Percentiles rank a stretch among this genome's conserved stretches.
These are phyloP conservation scores for Colletotrichum ledebouriae DNA, from an alignment of 2,329 filamentous ascomycete species.

Conservation along the genomic window DNA sequence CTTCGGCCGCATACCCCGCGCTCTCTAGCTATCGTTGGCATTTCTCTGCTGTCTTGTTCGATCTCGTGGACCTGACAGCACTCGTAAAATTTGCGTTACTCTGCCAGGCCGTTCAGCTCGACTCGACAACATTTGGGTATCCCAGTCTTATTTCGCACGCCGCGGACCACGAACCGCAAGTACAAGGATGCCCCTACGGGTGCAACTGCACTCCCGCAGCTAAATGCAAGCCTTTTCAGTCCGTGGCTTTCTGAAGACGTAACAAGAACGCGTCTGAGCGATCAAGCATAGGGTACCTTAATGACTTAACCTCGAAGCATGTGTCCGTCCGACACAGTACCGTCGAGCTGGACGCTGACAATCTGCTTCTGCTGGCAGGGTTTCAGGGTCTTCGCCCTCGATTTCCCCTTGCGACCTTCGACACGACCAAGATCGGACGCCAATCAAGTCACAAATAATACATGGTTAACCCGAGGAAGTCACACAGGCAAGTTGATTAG, in stretches of 20 bases:
- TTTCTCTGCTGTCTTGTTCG: too few relatives aligned
- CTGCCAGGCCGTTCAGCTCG: neutral
- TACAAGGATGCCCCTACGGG: slow-evolving; percentile 8
- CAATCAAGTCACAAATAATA: neutral
- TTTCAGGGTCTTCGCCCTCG: too few relatives aligned
- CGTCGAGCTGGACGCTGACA: too few relatives aligned
- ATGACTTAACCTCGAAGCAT: too few relatives aligned
- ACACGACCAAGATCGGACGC: neutral
- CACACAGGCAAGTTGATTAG: too few relatives aligned
- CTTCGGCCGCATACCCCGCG: too few relatives aligned
- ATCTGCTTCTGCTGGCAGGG: too few relatives aligned
- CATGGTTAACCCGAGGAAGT: neutral
- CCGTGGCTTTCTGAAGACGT: neutral
- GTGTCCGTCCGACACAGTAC: too few relatives aligned
- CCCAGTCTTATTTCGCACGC: slow-evolving; percentile 13
- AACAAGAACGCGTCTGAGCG: too few relatives aligned
- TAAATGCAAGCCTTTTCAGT: slow-evolving; percentile 16
- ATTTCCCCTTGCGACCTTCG: neutral
- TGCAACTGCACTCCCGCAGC: slow-evolving; percentile 24
- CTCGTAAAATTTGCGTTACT: too few relatives aligned
- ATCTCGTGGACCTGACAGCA: neutral
- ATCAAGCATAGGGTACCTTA: too few relatives aligned
- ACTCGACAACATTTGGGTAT: neutral
- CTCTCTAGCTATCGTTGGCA: too few relatives aligned
- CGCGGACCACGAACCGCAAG: slow-evolving; percentile 4